These are phyloP conservation scores for Angomonas deanei DNA, from an alignment of 208 protist genomes.

Conservation along the genomic window DNA sequence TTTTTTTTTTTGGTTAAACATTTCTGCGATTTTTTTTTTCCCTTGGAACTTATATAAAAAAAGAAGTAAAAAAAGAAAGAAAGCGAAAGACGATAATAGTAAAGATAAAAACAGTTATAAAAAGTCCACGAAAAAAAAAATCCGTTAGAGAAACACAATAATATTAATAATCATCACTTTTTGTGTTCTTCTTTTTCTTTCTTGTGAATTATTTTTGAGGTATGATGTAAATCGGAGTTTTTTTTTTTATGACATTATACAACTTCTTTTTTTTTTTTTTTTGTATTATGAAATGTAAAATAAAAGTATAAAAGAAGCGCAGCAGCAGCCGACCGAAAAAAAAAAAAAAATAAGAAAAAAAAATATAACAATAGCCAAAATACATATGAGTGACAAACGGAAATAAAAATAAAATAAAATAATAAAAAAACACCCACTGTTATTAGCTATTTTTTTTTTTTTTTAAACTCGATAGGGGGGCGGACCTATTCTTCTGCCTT, in stretches of 20 bases:
- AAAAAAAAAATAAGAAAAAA: not conserved
- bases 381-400: too few species aligned
- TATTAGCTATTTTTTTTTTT: too few species aligned
- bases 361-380: not conserved
- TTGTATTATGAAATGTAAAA: not conserved
- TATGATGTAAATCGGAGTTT: not conserved
- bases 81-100: not conserved
- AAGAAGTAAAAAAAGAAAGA: conserved; percentile 7
- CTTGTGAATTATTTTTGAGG: not conserved
- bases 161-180: not conserved
- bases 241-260: conserved; percentile 4
- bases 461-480: too few species aligned
- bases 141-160: not conserved
- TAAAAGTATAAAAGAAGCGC: not conserved
- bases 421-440: too few species aligned
- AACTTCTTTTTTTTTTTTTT: conserved; percentile 10
- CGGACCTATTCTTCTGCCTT: too few species aligned
- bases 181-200: not conserved
- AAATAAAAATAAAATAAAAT: too few species aligned
- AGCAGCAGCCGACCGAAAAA: not conserved
- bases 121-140: too few species aligned
- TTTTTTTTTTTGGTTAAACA: too few species aligned
- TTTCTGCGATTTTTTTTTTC: not conserved
- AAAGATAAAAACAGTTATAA: not conserved
- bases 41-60: not conserved